Percentiles rank a stretch among this genome's conserved stretches.
Conservation (phyloP, 345 rosid species). For the Ceriops decandra region DNA sequence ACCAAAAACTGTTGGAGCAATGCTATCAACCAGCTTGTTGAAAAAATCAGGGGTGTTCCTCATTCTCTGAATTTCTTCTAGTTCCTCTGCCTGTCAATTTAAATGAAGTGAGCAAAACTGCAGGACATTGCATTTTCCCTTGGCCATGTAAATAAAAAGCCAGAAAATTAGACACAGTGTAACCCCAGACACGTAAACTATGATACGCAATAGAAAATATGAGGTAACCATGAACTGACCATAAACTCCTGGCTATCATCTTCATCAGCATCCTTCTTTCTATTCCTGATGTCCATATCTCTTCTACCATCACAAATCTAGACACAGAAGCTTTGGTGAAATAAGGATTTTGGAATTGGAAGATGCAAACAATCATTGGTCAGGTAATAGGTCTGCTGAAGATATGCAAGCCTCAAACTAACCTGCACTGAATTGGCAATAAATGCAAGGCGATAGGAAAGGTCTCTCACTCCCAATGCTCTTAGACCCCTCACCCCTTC, state of each 20-base stretch:
- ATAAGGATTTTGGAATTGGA: neutral
- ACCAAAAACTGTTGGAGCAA: constrained; percentile 88
- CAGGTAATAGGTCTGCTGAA: neutral
- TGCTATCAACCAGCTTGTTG: constrained; percentile 87
- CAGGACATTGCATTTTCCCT: neutral
- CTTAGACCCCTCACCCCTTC: constrained; percentile 89
- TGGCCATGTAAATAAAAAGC: neutral
- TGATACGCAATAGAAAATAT: neutral
- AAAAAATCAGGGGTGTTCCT: constrained; percentile 90
- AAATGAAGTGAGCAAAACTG: constrained; percentile 11
- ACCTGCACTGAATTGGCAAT: constrained; percentile 97
- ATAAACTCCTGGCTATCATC: constrained; percentile 71
- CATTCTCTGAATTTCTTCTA: constrained; percentile 81
- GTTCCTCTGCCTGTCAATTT: constrained; percentile 61
- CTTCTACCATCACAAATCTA: constrained; percentile 88
- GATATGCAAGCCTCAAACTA: constrained; percentile 19
- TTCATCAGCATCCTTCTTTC: constrained; percentile 81
- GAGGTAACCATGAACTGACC: constrained; percentile 34
- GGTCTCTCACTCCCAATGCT: constrained; percentile 89
- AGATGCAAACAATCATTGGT: neutral
- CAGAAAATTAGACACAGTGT: too few relatives aligned
- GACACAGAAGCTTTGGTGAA: constrained; percentile 13
- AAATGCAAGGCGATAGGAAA: constrained; percentile 87
- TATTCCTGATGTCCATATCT: constrained; percentile 70
- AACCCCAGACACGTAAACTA: neutral